These are phyloP conservation scores for Pseudoperonospora humuli DNA, from an alignment of 352 stramenopile species.

Conservation along the genomic window DNA sequence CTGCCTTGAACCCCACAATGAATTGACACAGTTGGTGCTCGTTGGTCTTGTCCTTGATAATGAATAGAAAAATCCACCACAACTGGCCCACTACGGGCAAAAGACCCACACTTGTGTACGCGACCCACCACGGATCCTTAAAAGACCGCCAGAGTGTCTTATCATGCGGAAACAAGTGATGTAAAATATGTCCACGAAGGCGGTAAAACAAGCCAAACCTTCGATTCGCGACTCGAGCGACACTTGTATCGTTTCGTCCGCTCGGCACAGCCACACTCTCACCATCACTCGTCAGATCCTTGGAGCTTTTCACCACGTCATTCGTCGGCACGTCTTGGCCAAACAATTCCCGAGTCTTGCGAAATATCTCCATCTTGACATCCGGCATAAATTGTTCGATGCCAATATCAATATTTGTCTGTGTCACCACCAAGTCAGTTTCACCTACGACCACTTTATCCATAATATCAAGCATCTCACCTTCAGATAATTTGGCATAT, in stretches of 20 bases:
- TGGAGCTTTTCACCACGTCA: slow-evolving; percentile 5
- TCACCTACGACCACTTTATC: not conserved
- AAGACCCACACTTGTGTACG: slow-evolving; percentile 70
- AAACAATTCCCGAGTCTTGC: slow-evolving; percentile 77
- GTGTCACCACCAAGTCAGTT: not conserved
- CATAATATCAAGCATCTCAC: slow-evolving; percentile 2
- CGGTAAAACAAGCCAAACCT: slow-evolving; percentile 26
- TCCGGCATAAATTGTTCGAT: slow-evolving; percentile 86
- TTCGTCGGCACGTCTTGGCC: slow-evolving; percentile 22
- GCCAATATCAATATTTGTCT: slow-evolving; percentile 74
- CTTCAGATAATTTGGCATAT: slow-evolving; percentile 82
- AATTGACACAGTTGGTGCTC: slow-evolving; percentile 90
- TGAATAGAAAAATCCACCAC: slow-evolving; percentile 87
- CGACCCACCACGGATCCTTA: slow-evolving; percentile 73
- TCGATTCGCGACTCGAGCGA: slow-evolving; percentile 2
- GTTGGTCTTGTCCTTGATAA: slow-evolving; percentile 89
- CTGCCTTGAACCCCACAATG: slow-evolving; percentile 87
- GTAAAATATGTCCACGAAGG: slow-evolving; percentile 72
- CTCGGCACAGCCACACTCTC: not conserved
- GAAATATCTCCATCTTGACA: slow-evolving; percentile 85
- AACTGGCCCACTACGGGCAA: slow-evolving; percentile 81
- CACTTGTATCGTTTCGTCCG: not conserved
- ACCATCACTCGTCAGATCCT: not conserved
- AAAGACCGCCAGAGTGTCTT: slow-evolving; percentile 85
- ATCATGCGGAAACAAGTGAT: slow-evolving; percentile 84